Base-by-base conservation (phyloP, 768 basidiomycete species). In the Rhizopogon vesiculosus region DNA sequence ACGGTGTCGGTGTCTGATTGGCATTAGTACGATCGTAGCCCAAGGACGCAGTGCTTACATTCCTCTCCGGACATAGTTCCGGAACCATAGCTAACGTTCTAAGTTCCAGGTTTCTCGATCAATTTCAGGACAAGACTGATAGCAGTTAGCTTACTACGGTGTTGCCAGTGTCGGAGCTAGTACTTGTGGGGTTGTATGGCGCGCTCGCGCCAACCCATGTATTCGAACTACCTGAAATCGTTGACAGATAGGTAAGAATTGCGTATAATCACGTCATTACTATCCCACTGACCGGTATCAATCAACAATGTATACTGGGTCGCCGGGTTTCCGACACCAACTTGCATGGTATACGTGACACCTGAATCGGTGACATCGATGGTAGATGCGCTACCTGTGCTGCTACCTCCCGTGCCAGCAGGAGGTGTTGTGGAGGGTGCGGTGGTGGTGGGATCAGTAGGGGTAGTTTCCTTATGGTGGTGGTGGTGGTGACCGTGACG, bases 351-450 rank as follows among this genome's bases (percentile, higher is more conserved):
- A 64, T 86, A 86, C 15, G 78, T 81, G 9, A 85, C 80, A 53
- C 72, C 76, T 51, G 84, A 71, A 64, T 84, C 80, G 43, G 80
- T 84, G 43, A 79, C 83, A 49, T 85, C 80, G 56, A 85, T 77
- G 45, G 74, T 78, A 15, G 59, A 45, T 16, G 45, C 46, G 39
- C 50, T 29, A 33, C 42, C 25, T 2, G 59, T 51, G 9, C 53
- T 51, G 48, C 59, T 61, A 16, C 56, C 42, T 9, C 46, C 62
- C 41, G 57, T 48, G 31, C 59, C 60, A 42, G 56, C 35, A 44
- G 59, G 56, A 13, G 53, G 55, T 40, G 63, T 53, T 9, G 60
- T 64, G 18, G 61, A 48, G 33, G 42, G 52, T 4, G 31, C 35
- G 8, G 18, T 50, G n/a, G 31, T 12, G 5, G 28, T 19, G 10